phyloP scores from a whole-genome alignment of 192 early-diverging fungal species.

The Coemansia sp. region DNA sequence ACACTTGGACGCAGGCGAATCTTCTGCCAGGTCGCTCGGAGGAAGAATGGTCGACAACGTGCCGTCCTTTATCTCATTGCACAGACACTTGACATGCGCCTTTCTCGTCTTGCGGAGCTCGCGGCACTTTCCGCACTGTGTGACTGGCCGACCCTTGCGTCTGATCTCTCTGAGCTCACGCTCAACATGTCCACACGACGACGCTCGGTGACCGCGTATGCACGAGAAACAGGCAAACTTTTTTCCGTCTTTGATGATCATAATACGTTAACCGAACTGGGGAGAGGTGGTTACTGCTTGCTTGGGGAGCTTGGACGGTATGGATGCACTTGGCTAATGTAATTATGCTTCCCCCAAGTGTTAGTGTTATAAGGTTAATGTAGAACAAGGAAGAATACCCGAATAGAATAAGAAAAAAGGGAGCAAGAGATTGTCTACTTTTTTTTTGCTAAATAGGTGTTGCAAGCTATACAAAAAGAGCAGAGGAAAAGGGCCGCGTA shows the following conservation, averaged over 20 bases:
- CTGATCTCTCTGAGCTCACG: constrained; percentile 63
- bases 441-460: neutral
- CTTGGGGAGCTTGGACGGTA: too few species aligned
- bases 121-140: constrained; percentile 72
- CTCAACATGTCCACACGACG: constrained; percentile 49
- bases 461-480: neutral
- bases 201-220: constrained; percentile 55
- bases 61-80: constrained; percentile 36
- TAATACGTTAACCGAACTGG: neutral
- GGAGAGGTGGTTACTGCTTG: neutral
- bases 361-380: neutral
- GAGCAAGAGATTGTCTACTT: neutral
- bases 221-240: constrained; percentile 53
- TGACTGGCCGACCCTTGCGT: constrained; percentile 70
- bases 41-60: neutral
- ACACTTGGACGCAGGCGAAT: constrained; percentile 5
- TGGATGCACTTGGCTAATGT: too few species aligned
- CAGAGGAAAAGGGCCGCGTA: neutral
- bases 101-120: constrained; percentile 65
- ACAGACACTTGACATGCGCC: constrained; percentile 71
- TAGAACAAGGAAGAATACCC: too few species aligned
- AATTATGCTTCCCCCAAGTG: too few species aligned
- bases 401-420: constrained; percentile 3
- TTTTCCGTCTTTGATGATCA: constrained; percentile 39
- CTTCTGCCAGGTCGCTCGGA: neutral